Conservation (phyloP, 208 protist species). For the Acanthamoeba lenticulata region DNA sequence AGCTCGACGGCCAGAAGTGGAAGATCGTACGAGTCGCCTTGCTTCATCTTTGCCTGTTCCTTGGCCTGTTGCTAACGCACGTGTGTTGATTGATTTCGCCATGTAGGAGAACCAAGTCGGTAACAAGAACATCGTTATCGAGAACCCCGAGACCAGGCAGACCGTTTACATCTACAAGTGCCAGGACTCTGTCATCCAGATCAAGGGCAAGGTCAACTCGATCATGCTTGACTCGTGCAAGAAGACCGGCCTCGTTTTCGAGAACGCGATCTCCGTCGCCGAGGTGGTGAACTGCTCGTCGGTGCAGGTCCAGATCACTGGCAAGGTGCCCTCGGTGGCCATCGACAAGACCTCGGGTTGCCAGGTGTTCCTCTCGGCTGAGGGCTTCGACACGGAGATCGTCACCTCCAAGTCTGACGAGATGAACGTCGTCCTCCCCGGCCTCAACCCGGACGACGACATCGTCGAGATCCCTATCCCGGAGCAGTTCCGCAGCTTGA, state of each 20-base stretch:
- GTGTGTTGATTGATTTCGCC: background rate
- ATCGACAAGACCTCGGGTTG: constrained; percentile 85
- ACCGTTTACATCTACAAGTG: constrained; percentile 89
- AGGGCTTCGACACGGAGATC: constrained; percentile 81
- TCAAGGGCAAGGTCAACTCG: constrained; percentile 88
- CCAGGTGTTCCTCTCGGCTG: constrained; percentile 82
- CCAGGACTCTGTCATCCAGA: constrained; percentile 78
- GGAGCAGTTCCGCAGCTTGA: constrained; percentile 81
- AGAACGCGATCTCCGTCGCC: constrained; percentile 77
- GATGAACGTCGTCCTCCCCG: constrained; percentile 86
- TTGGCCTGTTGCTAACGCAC: background rate
- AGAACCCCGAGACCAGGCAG: constrained; percentile 78
- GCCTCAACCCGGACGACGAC: constrained; percentile 65
- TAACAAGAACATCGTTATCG: constrained; percentile 84
- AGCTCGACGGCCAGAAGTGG: constrained; percentile 87
- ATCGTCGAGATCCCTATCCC: constrained; percentile 77
- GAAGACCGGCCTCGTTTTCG: constrained; percentile 85
- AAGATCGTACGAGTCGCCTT: constrained; percentile 42
- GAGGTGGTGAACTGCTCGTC: constrained; percentile 85
- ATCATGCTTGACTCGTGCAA: constrained; percentile 84
- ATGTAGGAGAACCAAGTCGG: constrained; percentile 80
- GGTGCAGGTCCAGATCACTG: constrained; percentile 81
- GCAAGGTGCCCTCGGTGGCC: constrained; percentile 76
- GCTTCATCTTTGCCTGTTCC: background rate
- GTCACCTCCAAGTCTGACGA: constrained; percentile 84